phyloP scores from a whole-genome alignment of 2,329 filamentous ascomycete species.

The Fusarium sp. region DNA sequence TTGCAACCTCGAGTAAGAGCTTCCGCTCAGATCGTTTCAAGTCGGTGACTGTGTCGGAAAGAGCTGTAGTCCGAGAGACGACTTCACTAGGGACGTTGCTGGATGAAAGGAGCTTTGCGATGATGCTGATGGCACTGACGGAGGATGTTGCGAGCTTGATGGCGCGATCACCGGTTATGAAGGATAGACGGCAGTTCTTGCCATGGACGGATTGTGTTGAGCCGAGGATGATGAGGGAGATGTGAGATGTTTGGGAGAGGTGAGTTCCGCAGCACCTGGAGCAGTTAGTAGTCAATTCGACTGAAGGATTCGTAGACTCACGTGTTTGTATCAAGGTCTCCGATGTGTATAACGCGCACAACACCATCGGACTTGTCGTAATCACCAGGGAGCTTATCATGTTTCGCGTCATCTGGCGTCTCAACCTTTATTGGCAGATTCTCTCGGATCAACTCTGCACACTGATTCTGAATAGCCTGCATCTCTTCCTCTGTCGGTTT shows the following conservation, averaged over 20 bases:
- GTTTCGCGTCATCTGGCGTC: constrained; percentile 39
- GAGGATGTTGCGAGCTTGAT: constrained; percentile 39
- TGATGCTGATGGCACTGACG: constrained; percentile 35
- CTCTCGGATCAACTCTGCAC: constrained; percentile 41
- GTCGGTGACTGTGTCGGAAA: constrained; percentile 31
- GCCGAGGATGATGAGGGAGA: constrained; percentile 44
- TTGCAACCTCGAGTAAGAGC: constrained; percentile 44
- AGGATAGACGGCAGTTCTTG: constrained; percentile 47
- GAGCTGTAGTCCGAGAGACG: constrained; percentile 10
- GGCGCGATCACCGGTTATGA: constrained; percentile 44
- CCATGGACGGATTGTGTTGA: constrained; percentile 45
- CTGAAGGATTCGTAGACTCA: not conserved
- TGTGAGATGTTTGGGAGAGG: constrained; percentile 46
- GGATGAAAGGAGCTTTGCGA: constrained; percentile 43
- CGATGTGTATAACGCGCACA: constrained; percentile 45
- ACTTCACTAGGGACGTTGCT: constrained; percentile 38
- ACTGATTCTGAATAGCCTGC: constrained; percentile 40
- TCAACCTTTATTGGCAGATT: constrained; percentile 41
- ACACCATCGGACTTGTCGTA: constrained; percentile 47
- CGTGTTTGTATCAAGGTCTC: constrained; percentile 46
- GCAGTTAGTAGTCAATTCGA: not conserved
- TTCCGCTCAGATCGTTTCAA: constrained; percentile 42
- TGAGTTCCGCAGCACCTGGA: constrained; percentile 47
- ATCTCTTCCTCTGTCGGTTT: constrained; percentile 43
- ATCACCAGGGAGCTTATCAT: constrained; percentile 42